Base-by-base conservation (phyloP, 257 asterid species). In the Nyctanthes arbortristis region DNA sequence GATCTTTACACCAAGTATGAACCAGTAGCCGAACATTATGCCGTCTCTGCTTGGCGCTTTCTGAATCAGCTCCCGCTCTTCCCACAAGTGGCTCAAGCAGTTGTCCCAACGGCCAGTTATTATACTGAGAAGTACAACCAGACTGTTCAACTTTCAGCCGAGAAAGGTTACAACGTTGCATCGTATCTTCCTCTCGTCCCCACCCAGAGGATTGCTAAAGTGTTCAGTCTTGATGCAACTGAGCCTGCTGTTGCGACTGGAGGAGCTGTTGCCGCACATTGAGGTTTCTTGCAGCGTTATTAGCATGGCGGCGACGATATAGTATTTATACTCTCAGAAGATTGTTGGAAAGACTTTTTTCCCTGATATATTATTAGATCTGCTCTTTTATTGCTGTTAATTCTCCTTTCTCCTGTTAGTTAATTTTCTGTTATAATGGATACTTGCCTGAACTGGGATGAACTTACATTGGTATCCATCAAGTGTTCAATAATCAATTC, bases 1-100 rank as follows among this genome's bases (percentile, higher is more conserved):
- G 90, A 74, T 72, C 74, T 91, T 0, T 87, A 85, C 90, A 11
- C 86, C 66, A 91, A 91, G 75, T 93, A 87, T 0, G 97, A 93
- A 67, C 97, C 94, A 0, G 81, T 89, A 24, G 98, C 96, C 0
- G 96, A 89, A 96, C 87, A 80, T n/a, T 89, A 85, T n/a, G 97
- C 96, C 0, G 78, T 78, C 0, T 73, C 84, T 0, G 84, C 93
- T 0, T 93, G 96, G 96, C 84, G 65, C 24, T 77, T 92, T 3
- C 72, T 93, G 64, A 89, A 87, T 35, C 84, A 69, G 77, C 83
- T 91, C 18, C 98, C 97, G 0, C 78, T 89, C 12, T 85, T 93
- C 76, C 93, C 95, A 34, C 83, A 43, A 39, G 86, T 87, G 39
- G 92, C 92, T 55, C 88, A 83, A 73, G 95, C 84, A 0, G 88